phyloP scores from a whole-genome alignment of 768 basidiomycete species.

The Daedaleopsis sinensis region DNA sequence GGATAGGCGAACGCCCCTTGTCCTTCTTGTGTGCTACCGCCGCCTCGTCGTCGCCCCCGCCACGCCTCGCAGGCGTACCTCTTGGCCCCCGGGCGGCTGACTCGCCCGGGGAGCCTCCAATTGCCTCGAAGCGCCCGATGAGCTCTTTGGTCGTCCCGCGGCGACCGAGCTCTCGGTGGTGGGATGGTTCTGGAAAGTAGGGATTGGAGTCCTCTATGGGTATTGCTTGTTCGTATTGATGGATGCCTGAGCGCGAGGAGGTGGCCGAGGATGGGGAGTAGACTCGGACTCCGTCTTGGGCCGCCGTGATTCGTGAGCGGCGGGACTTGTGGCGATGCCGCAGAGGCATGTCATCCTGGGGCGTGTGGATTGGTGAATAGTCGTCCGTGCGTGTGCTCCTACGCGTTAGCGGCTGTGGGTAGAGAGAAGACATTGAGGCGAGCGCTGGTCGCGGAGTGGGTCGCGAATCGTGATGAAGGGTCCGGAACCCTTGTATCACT shows the following conservation, averaged over 20 bases:
- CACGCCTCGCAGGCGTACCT: neutral
- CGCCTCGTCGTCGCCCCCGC: neutral
- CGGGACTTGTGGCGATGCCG: neutral
- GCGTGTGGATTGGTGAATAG: conserved; percentile 9
- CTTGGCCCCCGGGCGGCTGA: neutral
- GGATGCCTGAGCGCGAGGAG: neutral
- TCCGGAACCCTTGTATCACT: neutral
- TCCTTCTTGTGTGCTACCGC: conserved; percentile 34
- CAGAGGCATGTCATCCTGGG: conserved; percentile 6
- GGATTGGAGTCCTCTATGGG: neutral
- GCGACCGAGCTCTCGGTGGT: conserved; percentile 8
- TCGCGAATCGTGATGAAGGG: neutral
- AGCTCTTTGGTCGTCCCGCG: conserved; percentile 50
- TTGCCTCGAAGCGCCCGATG: conserved; percentile 56
- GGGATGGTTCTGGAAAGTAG: conserved; percentile 1
- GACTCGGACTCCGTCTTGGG: conserved; percentile 3
- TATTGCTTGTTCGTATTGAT: neutral
- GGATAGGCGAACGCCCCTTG: conserved; percentile 56
- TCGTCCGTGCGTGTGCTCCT: conserved; percentile 12
- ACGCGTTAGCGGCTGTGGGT: conserved; percentile 3
- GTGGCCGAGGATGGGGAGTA: neutral
- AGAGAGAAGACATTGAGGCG: neutral
- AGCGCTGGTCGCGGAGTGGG: neutral
- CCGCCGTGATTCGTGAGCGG: neutral
- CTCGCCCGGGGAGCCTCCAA: conserved; percentile 23